phyloP scores from a whole-genome alignment of 495 filamentous ascomycete genomes.

The Penicillium taxi region DNA sequence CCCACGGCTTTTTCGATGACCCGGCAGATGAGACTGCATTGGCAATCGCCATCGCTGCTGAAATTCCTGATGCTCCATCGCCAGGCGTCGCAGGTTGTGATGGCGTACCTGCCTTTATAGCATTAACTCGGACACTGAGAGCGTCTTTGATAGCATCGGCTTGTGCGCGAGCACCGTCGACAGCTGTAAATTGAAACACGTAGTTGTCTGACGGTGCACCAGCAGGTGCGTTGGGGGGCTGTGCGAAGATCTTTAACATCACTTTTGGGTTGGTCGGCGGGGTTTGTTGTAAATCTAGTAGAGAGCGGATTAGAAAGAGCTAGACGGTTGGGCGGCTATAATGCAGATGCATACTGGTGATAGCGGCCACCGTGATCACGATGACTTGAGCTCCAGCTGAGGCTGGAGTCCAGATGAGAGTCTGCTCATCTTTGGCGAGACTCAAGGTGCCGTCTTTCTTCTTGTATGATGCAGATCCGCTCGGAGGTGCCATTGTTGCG shows the following conservation, averaged over 20 bases:
- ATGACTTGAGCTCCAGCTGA: constrained; percentile 47
- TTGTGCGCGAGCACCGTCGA: constrained; percentile 65
- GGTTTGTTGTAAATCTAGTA: constrained; percentile 79
- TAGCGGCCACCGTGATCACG: constrained; percentile 61
- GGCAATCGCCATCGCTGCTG: constrained; percentile 53
- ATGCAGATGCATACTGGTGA: constrained; percentile 56
- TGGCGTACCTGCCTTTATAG: constrained; percentile 49
- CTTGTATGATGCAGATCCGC: constrained; percentile 75
- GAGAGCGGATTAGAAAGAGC: constrained; percentile 4
- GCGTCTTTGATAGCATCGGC: constrained; percentile 75
- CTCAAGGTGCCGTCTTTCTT: constrained; percentile 88
- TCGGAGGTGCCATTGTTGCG: constrained; percentile 49
- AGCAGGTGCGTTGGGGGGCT: constrained; percentile 42
- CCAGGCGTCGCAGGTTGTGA: constrained; percentile 26
- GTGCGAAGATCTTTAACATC: constrained; percentile 79
- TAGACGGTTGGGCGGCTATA: background rate
- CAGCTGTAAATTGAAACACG: constrained; percentile 79
- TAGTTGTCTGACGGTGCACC: constrained; percentile 55
- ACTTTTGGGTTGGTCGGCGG: constrained; percentile 75
- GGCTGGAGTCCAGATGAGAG: constrained; percentile 70
- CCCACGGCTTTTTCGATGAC: constrained; percentile 49
- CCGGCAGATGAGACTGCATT: constrained; percentile 42
- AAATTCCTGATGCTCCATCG: constrained; percentile 36
- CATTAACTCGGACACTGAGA: constrained; percentile 67
- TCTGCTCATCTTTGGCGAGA: constrained; percentile 58